Conservation (phyloP, 2,329 filamentous ascomycete species). For the Zopfia rhizophila region DNA sequence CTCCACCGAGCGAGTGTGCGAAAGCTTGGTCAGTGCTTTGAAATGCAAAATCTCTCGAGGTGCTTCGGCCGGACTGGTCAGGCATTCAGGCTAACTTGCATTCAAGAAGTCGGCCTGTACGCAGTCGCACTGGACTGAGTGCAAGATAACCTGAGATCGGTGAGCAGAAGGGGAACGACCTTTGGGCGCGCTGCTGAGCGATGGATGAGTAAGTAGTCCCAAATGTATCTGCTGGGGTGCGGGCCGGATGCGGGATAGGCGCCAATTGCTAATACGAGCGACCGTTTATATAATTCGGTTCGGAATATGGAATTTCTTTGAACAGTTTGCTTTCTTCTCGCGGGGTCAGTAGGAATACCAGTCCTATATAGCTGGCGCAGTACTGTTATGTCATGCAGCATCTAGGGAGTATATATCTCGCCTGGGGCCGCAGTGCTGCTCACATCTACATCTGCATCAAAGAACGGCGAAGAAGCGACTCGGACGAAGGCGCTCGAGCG, state of each 20-base stretch:
- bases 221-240: conserved; percentile 7
- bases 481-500: conserved; percentile 24
- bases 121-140: conserved; percentile 26
- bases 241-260: conserved; percentile 19
- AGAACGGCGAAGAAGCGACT: too few species aligned
- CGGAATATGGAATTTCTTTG: too few species aligned
- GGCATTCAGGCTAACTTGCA: conserved; percentile 40
- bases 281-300: conserved; percentile 10
- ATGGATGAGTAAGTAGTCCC: conserved; percentile 33
- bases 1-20: conserved; percentile 25
- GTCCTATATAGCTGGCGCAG: too few species aligned
- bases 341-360: too few species aligned
- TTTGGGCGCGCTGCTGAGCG: conserved; percentile 29
- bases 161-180: conserved; percentile 6
- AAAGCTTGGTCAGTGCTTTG: conserved; percentile 47
- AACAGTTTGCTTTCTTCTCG: too few species aligned
- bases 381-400: too few species aligned
- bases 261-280: conserved; percentile 5
- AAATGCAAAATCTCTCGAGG: conserved; percentile 42
- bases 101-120: conserved; percentile 15
- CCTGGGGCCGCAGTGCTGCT: conserved; percentile 7
- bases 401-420: conserved; percentile 3
- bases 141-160: conserved; percentile 12
- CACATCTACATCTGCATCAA: neutral
- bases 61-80: conserved; percentile 33